Percentiles rank a stretch among this genome's conserved stretches.
Conservation (phyloP, 352 stramenopile genomes). For the Phytopythium vexans region DNA sequence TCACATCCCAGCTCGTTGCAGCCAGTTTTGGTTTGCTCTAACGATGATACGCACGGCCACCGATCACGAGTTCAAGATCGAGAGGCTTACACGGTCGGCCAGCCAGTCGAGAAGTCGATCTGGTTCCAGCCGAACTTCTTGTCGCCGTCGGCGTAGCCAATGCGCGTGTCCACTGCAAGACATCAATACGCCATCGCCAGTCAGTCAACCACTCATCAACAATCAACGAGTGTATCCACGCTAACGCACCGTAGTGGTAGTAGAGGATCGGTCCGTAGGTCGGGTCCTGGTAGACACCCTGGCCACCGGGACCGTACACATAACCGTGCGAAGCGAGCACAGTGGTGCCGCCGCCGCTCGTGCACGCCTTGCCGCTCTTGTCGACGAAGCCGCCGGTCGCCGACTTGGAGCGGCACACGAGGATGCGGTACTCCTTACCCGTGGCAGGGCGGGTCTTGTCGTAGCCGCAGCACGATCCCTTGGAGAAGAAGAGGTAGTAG, state of each 20-base stretch:
- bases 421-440: constrained; percentile 49
- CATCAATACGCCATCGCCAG: constrained; percentile 9
- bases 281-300: constrained; percentile 44
- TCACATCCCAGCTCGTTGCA: too few relatives aligned
- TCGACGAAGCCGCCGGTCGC: constrained; percentile 36
- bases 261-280: constrained; percentile 40
- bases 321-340: constrained; percentile 40
- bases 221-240: neutral
- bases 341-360: constrained; percentile 34
- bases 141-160: constrained; percentile 41
- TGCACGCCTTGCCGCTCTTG: constrained; percentile 24
- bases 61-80: too few relatives aligned
- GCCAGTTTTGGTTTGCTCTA: too few relatives aligned
- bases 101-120: constrained; percentile 43
- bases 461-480: constrained; percentile 34
- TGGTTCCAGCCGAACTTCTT: constrained; percentile 56
- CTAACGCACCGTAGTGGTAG: constrained; percentile 47
- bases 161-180: constrained; percentile 36
- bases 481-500: constrained; percentile 50
- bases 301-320: constrained; percentile 45
- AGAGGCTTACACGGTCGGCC: constrained; percentile 37
- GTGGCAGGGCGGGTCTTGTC: constrained; percentile 20
- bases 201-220: neutral
- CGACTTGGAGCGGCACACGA: constrained; percentile 32
- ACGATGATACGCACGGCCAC: too few relatives aligned